A percentile compares a stretch with the other conserved stretches of the same genome.
These are phyloP conservation scores for Platanthera guangdongensis DNA, from an alignment of 106 monocot species.

Conservation along the genomic window DNA sequence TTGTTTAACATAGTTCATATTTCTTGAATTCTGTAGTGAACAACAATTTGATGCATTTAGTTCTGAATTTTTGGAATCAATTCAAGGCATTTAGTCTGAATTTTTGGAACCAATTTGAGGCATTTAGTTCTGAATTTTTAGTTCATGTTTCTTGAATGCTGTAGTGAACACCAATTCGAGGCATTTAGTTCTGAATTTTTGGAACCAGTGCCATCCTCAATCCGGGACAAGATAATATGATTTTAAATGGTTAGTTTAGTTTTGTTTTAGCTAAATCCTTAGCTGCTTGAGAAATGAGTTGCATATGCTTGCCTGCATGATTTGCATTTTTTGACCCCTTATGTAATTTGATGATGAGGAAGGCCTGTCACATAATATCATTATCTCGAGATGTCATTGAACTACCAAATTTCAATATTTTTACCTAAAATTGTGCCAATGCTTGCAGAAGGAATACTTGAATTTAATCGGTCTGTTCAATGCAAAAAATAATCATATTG, in stretches of 20 bases:
- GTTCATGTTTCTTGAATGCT: not conserved
- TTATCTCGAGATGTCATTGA: not conserved
- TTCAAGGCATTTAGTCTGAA: no score
- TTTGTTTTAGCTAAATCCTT: not conserved
- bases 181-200: not conserved
- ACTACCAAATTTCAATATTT: no score
- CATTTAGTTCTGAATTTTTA: not conserved
- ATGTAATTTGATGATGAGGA: not conserved
- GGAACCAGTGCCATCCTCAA: not conserved
- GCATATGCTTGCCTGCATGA: not conserved
- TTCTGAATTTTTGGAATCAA: not conserved
- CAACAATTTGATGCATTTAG: not conserved
- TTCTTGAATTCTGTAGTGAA: not conserved
- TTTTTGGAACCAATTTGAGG: no score
- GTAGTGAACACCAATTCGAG: not conserved
- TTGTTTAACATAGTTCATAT: not conserved
- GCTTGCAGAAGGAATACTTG: not conserved
- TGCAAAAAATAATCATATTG: no score
- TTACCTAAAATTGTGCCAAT: not conserved
- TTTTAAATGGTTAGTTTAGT: not conserved
- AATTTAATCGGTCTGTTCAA: not conserved
- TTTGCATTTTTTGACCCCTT: not conserved
- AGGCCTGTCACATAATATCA: not conserved
- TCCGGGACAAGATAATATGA: not conserved
- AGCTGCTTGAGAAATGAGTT: no score